These are phyloP conservation scores for Kitagawia praeruptora DNA, from an alignment of 129 eudicot genomes.

Conservation along the genomic window DNA sequence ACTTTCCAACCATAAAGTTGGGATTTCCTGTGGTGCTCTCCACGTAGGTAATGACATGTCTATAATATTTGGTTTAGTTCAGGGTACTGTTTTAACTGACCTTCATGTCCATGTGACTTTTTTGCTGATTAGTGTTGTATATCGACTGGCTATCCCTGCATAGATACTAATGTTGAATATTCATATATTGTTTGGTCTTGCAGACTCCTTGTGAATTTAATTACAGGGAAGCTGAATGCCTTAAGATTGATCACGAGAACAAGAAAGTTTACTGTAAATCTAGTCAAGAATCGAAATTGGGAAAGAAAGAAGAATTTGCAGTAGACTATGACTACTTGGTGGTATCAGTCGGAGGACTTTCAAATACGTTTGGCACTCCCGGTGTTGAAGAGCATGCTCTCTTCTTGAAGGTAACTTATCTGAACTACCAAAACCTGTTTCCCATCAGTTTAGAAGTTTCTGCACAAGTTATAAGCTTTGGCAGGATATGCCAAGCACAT, in stretches of 20 bases:
- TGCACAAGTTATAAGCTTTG: neutral
- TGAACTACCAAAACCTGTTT: neutral
- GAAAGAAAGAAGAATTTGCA: slow-evolving; percentile 47
- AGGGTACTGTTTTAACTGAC: neutral
- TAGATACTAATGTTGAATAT: neutral
- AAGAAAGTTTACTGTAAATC: slow-evolving; percentile 58
- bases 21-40: neutral
- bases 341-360: slow-evolving; percentile 71
- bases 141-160: neutral
- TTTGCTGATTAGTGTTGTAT: neutral
- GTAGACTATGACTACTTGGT: slow-evolving; percentile 74
- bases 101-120: neutral
- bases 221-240: slow-evolving; percentile 81
- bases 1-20: neutral
- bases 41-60: neutral
- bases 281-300: slow-evolving; percentile 25
- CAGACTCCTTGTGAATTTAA: slow-evolving; percentile 45
- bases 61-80: neutral
- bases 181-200: slow-evolving; percentile 9
- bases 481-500: neutral
- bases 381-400: slow-evolving; percentile 79
- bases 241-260: slow-evolving; percentile 59
- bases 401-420: slow-evolving; percentile 53
- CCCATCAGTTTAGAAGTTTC: neutral
- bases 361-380: slow-evolving; percentile 75